Conservation (phyloP, 176 grass and related monocot species). For the Ensete glaucum region DNA sequence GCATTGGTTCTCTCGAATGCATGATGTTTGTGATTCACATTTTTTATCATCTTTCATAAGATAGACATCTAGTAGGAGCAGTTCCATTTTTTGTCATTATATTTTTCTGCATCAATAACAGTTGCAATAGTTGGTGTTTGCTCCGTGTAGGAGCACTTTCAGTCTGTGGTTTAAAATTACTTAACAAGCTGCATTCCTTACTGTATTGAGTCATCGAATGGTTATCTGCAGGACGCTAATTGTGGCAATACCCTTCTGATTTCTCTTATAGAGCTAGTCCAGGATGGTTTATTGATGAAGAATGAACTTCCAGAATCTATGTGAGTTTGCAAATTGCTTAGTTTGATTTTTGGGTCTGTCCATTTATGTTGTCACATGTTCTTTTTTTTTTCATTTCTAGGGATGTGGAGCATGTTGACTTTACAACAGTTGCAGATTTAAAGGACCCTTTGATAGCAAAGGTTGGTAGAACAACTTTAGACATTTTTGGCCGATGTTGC, state of each 20-base stretch:
- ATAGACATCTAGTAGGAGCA: background rate
- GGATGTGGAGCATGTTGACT: slow-evolving; percentile 59
- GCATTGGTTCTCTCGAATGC: no score
- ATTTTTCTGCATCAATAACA: background rate
- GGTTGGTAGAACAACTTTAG: slow-evolving; percentile 25
- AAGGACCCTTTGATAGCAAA: slow-evolving; percentile 86
- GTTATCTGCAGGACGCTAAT: slow-evolving; percentile 77
- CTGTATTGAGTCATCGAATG: slow-evolving; percentile 2
- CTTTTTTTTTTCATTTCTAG: slow-evolving; percentile 29
- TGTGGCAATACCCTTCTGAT: slow-evolving; percentile 81
- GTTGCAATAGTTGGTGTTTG: background rate
- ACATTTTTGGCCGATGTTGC: no score
- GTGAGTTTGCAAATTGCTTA: slow-evolving; percentile 41
- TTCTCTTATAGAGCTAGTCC: slow-evolving; percentile 92
- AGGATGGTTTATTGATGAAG: slow-evolving; percentile 74
- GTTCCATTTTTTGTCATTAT: background rate
- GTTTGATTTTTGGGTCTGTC: slow-evolving; percentile 5
- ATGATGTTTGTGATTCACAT: no score
- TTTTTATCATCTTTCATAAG: no score
- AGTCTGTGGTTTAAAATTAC: background rate
- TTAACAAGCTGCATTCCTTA: background rate
- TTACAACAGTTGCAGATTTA: slow-evolving; percentile 56
- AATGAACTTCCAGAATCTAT: slow-evolving; percentile 59
- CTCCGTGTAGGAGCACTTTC: background rate
- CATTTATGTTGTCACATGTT: background rate